Conservation (phyloP, 2,329 filamentous ascomycete species). For the Annulohypoxylon truncatum region DNA sequence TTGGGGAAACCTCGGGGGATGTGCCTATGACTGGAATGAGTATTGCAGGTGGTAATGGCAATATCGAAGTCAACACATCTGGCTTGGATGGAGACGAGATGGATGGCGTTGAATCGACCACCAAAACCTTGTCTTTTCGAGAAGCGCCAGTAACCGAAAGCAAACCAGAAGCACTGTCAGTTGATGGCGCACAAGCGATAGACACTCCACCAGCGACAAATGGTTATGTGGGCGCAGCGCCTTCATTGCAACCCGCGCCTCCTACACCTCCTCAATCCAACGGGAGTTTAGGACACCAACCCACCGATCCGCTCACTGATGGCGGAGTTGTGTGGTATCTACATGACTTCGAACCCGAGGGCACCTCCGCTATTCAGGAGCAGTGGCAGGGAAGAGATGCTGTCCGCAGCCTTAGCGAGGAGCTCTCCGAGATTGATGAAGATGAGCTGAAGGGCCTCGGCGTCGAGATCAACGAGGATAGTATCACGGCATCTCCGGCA, state of each 20-base stretch:
- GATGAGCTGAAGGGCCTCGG: conserved; percentile 82
- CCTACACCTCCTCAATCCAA: conserved; percentile 76
- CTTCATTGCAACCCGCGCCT: conserved; percentile 58
- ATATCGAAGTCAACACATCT: conserved; percentile 61
- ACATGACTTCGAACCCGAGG: conserved; percentile 79
- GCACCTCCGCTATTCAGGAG: conserved; percentile 83
- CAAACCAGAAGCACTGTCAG: conserved; percentile 44
- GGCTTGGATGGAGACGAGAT: conserved; percentile 48
- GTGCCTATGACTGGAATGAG: conserved; percentile 54
- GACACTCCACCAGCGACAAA: conserved; percentile 63
- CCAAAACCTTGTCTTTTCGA: conserved; percentile 46
- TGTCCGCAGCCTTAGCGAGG: conserved; percentile 77
- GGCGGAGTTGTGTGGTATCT: conserved; percentile 93
- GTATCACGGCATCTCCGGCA: conserved; percentile 55
- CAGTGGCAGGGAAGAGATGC: conserved; percentile 79
- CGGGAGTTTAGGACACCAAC: conserved; percentile 63
- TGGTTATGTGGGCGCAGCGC: conserved; percentile 55
- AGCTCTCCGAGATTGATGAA: conserved; percentile 91
- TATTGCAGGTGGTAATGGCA: conserved; percentile 52
- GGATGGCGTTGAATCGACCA: conserved; percentile 49
- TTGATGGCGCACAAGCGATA: conserved; percentile 49
- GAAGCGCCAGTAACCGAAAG: conserved; percentile 43
- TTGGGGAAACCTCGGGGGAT: conserved; percentile 53
- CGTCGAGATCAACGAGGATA: conserved; percentile 63
- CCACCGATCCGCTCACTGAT: conserved; percentile 66